Evolutionary conservation across 208 protist genomes (phyloP).

Genomic region (Acanthamoeba healyi): DNA sequence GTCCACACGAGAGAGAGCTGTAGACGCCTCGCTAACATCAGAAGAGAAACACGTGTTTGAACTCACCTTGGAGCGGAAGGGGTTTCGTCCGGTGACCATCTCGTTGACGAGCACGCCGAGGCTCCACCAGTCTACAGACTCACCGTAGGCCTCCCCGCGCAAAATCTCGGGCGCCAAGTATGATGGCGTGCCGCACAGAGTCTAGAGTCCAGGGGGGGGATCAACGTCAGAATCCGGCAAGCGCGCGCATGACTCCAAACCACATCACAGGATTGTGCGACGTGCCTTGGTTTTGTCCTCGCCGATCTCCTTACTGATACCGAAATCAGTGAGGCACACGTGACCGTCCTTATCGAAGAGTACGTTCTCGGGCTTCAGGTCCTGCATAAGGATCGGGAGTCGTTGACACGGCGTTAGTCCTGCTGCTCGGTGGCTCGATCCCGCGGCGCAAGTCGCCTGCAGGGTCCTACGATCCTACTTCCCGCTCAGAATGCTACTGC

Average conservation of each 20-base stretch:
- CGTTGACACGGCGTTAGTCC: no score
- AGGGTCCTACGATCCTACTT: no score
- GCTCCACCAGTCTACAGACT: slow-evolving; percentile 74
- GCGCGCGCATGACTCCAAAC: no score
- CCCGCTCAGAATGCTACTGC: not conserved
- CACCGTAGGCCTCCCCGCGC: slow-evolving; percentile 47
- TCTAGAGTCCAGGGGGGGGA: no score
- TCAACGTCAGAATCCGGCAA: no score
- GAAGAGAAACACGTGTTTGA: not conserved
- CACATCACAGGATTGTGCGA: no score
- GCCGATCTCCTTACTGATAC: slow-evolving; percentile 83
- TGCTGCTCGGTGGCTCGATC: no score
- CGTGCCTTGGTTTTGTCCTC: slow-evolving; percentile 72
- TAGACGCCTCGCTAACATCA: no score
- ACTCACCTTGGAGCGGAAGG: slow-evolving; percentile 35
- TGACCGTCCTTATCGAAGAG: slow-evolving; percentile 82
- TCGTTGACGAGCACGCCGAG: slow-evolving; percentile 56
- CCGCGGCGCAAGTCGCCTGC: no score
- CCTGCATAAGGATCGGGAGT: not conserved
- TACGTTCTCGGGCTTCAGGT: slow-evolving; percentile 52
- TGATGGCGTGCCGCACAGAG: slow-evolving; percentile 57
- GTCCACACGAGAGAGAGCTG: not conserved
- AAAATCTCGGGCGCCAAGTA: slow-evolving; percentile 69
- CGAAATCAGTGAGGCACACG: slow-evolving; percentile 87
- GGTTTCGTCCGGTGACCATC: slow-evolving; percentile 64